phyloP scores from a whole-genome alignment of 2,329 filamentous ascomycete species.

The Fusarium sarcochroum region DNA sequence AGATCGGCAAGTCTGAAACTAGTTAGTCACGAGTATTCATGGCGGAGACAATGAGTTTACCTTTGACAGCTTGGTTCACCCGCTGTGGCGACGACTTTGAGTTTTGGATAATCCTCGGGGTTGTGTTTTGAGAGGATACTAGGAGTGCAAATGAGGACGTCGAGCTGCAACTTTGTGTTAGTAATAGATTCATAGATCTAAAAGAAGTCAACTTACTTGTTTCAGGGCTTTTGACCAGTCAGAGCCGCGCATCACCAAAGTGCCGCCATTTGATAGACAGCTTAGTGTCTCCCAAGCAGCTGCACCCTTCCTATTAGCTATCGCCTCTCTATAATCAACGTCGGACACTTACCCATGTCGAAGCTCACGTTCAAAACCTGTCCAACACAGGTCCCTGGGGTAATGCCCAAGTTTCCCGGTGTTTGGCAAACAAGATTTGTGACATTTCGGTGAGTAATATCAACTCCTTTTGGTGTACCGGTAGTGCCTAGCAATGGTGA shows the following conservation, averaged over 20 bases:
- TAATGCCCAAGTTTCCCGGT: constrained; percentile 66
- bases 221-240: constrained; percentile 63
- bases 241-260: constrained; percentile 65
- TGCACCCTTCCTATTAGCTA: constrained; percentile 39
- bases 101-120: constrained; percentile 62
- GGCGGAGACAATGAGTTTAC: constrained; percentile 44
- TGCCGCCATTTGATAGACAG: constrained; percentile 69
- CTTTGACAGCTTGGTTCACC: constrained; percentile 65
- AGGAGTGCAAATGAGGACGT: constrained; percentile 69
- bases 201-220: constrained; percentile 52
- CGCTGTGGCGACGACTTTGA: constrained; percentile 66
- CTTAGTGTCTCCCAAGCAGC: constrained; percentile 72
- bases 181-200: fast-evolving
- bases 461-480: constrained; percentile 70
- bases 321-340: too few species aligned
- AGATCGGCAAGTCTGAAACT: constrained; percentile 61
- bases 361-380: constrained; percentile 71
- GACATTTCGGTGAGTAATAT: constrained; percentile 68
- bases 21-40: background rate
- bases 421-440: constrained; percentile 66
- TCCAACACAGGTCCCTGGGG: constrained; percentile 64
- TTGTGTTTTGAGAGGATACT: constrained; percentile 66
- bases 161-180: constrained; percentile 53
- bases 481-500: constrained; percentile 60
- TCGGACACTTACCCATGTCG: constrained; percentile 67